A percentile compares a stretch with the other conserved stretches of the same genome.
phyloP scores from a whole-genome alignment of 441 rosid genomes.

The Gossypium lobatum region DNA sequence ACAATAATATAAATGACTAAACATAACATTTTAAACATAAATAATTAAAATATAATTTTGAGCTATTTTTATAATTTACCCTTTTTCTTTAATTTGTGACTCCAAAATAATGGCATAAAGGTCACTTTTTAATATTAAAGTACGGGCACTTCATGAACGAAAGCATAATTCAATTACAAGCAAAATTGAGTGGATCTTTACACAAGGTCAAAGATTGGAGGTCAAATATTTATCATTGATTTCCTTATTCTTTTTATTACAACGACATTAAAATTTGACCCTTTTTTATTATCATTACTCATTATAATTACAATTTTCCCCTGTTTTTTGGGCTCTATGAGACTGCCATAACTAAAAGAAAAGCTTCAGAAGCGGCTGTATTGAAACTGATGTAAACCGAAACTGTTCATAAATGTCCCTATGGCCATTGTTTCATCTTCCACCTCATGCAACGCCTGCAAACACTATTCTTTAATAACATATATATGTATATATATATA shows the following conservation, averaged over 20 bases:
- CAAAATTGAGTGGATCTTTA: neutral
- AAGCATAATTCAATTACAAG: neutral
- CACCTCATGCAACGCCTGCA: constrained; percentile 49
- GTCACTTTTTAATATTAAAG: neutral
- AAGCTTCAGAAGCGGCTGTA: constrained; percentile 8
- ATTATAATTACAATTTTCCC: neutral
- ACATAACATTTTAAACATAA: no score
- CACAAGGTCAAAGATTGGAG: constrained; percentile 9
- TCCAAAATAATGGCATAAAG: neutral
- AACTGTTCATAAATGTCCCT: constrained; percentile 28
- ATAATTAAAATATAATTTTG: no score
- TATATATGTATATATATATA: neutral
- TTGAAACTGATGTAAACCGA: constrained; percentile 17
- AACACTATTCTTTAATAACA: neutral
- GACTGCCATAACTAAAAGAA: neutral
- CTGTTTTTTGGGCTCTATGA: neutral
- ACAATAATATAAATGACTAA: no score
- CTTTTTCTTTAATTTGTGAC: no score
- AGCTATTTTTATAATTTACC: no score
- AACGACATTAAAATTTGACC: neutral
- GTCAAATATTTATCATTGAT: constrained; percentile 18
- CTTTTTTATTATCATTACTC: neutral
- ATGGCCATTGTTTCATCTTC: constrained; percentile 23
- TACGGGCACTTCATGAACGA: neutral
- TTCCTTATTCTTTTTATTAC: neutral